Base-by-base conservation (phyloP, 148 eudicot species). In the Cornus controversa region DNA sequence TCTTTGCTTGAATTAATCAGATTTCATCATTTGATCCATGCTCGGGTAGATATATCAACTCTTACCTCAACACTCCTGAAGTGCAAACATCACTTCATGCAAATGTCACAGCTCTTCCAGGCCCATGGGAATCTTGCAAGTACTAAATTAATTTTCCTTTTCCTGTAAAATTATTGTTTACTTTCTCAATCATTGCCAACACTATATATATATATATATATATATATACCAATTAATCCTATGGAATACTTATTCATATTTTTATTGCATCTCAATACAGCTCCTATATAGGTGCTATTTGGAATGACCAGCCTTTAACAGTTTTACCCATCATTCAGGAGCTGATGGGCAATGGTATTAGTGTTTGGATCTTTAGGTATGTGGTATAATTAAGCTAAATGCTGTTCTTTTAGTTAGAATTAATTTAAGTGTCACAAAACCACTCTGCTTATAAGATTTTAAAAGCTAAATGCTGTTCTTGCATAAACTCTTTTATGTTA, bases 281-380 rank as follows among this genome's bases (percentile, higher is more conserved):
- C 60, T 11, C 22, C 9, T 4, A 3, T 26, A 31, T 84, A 0
- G 0, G 1, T 72, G 10, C 0, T 0, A 6, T 14, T 4, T 85
- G 86, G 81, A 22, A 65, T 4, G 83, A 82, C 36, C 4, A 1
- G 26, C 81, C 83, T 10, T 29, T 37, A 2, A 80, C 85, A 15
- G 84, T 85, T 0, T 63, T 85, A 57, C 88, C 88, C 26, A 63
- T 62, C 45, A 80, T 85, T 23, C 29, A 82, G 80, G 68, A 82
- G 75, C 75, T 85, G 6, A 85, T 82, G 83, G 67, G 70, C 29
- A 77, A 75, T 69, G 85, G 78, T 22, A 80, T 86, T 25, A 71
- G 88, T 34, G 82, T 86, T 70, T 86, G 88, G 88, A 67, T 86
- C 26, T 86, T 80, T 26, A 80, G 88, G 88, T 85, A 71, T 4